These are phyloP conservation scores for Whalleya microplaca DNA, from an alignment of 2,329 filamentous ascomycete species.

Conservation along the genomic window DNA sequence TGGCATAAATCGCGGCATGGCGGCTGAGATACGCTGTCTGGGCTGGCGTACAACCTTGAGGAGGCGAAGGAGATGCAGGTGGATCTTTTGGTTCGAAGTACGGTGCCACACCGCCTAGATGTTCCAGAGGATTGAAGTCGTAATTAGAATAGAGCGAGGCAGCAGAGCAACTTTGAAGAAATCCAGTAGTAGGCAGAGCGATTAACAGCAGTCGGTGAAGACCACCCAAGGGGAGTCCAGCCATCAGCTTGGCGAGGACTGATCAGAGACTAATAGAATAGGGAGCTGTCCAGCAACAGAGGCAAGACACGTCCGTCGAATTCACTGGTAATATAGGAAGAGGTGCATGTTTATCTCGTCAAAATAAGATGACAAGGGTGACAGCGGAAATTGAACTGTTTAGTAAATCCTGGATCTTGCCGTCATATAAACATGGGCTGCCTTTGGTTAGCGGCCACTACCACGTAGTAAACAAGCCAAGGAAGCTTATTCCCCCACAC, in stretches of 20 bases:
- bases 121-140: conserved; percentile 56
- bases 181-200: conserved; percentile 9
- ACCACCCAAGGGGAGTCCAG: too few relatives aligned
- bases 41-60: conserved; percentile 54
- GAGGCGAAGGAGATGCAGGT: conserved; percentile 45
- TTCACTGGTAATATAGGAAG: not conserved
- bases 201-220: conserved; percentile 8
- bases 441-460: not conserved
- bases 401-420: conserved; percentile 1
- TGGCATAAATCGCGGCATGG: conserved; percentile 64
- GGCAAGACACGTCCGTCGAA: too few relatives aligned
- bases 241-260: not conserved
- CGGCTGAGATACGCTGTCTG: conserved; percentile 60
- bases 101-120: conserved; percentile 59
- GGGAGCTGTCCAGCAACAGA: not conserved
- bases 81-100: conserved; percentile 61
- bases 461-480: conserved; percentile 8
- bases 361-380: not conserved
- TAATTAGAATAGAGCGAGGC: conserved; percentile 48
- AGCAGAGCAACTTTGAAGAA: conserved; percentile 11
- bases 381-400: not conserved
- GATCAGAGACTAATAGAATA: not conserved
- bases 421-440: conserved; percentile 17
- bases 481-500: conserved; percentile 7
- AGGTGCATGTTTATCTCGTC: not conserved